A percentile compares a stretch with the other conserved stretches of the same genome.
These are phyloP conservation scores for Sabuloglossum arenarium DNA, from an alignment of 495 filamentous ascomycete species.

Conservation along the genomic window DNA sequence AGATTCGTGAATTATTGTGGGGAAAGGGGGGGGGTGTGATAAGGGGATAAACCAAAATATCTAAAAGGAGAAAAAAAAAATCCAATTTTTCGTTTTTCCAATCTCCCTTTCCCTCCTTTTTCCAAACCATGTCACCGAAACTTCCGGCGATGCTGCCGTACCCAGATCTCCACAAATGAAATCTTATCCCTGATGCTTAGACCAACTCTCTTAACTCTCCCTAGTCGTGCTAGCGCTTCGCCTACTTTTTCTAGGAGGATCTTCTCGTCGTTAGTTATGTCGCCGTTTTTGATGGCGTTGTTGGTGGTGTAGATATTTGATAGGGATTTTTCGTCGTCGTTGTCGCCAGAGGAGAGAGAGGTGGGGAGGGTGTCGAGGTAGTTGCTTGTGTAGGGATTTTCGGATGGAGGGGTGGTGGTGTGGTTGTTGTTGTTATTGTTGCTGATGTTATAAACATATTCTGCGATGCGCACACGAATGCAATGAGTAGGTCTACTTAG, in stretches of 20 bases:
- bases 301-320: constrained; percentile 17
- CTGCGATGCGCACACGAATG: constrained; percentile 75
- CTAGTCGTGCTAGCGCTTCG: constrained; percentile 73
- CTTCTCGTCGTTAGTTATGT: constrained; percentile 33
- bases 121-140: too few species aligned
- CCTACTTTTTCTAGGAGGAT: constrained; percentile 49
- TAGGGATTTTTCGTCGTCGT: constrained; percentile 12
- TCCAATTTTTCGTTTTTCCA: too few species aligned
- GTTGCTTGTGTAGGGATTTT: constrained; percentile 26
- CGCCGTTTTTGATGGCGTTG: constrained; percentile 14
- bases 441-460: constrained; percentile 29
- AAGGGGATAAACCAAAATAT: too few species aligned
- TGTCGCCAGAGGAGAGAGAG: constrained; percentile 6
- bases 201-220: constrained; percentile 76
- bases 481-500: constrained; percentile 72
- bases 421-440: constrained; percentile 3
- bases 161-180: constrained; percentile 43
- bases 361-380: constrained; percentile 25
- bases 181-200: constrained; percentile 66
- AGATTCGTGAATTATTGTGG: too few species aligned
- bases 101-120: too few species aligned
- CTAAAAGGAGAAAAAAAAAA: too few species aligned
- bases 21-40: too few species aligned
- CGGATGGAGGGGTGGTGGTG: constrained; percentile 10
- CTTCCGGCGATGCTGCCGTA: constrained; percentile 19